A percentile compares a stretch with the other conserved stretches of the same genome.
Evolutionary conservation across 2,329 filamentous ascomycete species (phyloP).

Genomic region (Colletotrichum echinochloae): DNA sequence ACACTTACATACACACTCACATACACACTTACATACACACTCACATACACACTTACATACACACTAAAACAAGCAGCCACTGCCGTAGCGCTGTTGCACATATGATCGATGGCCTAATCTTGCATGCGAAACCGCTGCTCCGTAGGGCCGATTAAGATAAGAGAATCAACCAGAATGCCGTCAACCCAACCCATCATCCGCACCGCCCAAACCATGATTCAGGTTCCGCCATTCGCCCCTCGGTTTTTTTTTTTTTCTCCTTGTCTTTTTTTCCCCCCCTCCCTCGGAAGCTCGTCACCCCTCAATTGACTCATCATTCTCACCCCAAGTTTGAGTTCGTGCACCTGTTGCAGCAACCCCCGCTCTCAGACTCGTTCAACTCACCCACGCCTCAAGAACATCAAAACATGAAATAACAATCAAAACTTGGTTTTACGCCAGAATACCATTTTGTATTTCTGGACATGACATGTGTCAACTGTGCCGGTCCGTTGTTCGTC

Average conservation of each 20-base stretch:
- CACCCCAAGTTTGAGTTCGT: too few relatives aligned
- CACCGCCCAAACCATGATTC: not conserved
- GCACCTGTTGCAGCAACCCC: too few relatives aligned
- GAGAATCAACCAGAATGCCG: not conserved
- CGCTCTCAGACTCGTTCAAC: not conserved
- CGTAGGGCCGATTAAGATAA: conserved; percentile 40
- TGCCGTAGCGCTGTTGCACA: conserved; percentile 14
- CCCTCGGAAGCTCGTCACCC: not conserved
- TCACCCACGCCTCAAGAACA: too few relatives aligned
- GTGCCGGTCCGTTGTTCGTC: conserved; percentile 4
- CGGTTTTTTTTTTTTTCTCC: conserved; percentile 6
- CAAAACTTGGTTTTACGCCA: not conserved
- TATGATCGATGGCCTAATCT: conserved; percentile 24
- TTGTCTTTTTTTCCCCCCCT: not conserved
- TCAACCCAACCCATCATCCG: conserved; percentile 6
- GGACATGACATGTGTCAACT: conserved; percentile 9
- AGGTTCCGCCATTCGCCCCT: not conserved
- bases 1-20: not conserved
- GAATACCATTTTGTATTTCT: not conserved
- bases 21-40: not conserved
- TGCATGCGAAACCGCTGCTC: conserved; percentile 33
- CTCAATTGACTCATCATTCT: not conserved
- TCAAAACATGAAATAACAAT: not conserved
- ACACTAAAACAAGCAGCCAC: conserved; percentile 9
- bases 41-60: not conserved